Conservation (phyloP, 2,329 filamentous ascomycete species). For the Onygenales sp. region DNA sequence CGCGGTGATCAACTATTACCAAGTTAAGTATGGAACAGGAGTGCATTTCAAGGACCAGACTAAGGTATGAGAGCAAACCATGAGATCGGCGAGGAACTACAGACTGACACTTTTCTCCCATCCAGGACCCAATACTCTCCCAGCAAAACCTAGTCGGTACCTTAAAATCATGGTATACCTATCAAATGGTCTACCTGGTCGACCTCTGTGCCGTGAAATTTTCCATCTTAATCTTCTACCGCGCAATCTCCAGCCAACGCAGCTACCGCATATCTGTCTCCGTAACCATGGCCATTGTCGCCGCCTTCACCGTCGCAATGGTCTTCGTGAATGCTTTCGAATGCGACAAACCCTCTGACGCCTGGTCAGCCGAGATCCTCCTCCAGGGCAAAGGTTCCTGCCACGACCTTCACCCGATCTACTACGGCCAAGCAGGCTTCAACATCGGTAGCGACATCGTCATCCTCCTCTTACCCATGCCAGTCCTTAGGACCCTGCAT, state of each 20-base stretch:
- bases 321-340: conserved; percentile 22
- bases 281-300: conserved; percentile 10
- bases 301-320: conserved; percentile 20
- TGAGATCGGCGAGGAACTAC: neutral
- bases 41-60: neutral
- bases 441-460: conserved; percentile 26
- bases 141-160: neutral
- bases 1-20: neutral
- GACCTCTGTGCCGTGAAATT: conserved; percentile 32
- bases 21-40: conserved; percentile 2
- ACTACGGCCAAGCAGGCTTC: conserved; percentile 14
- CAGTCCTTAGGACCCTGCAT: conserved; percentile 20
- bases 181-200: conserved; percentile 30
- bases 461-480: conserved; percentile 26
- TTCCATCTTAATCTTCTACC: conserved; percentile 35
- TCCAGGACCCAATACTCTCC: neutral
- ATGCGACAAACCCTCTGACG: conserved; percentile 12
- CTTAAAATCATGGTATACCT: conserved; percentile 18
- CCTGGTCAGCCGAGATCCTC: conserved; percentile 2
- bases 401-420: conserved; percentile 2
- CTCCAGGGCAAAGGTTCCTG: conserved; percentile 3
- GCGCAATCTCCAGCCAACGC: conserved; percentile 23
- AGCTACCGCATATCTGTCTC: conserved; percentile 20
- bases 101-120: neutral
- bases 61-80: neutral